Evolutionary conservation across 306 rosid genomes (phyloP).

Genomic region (Sphenostylis stenocarpa): DNA sequence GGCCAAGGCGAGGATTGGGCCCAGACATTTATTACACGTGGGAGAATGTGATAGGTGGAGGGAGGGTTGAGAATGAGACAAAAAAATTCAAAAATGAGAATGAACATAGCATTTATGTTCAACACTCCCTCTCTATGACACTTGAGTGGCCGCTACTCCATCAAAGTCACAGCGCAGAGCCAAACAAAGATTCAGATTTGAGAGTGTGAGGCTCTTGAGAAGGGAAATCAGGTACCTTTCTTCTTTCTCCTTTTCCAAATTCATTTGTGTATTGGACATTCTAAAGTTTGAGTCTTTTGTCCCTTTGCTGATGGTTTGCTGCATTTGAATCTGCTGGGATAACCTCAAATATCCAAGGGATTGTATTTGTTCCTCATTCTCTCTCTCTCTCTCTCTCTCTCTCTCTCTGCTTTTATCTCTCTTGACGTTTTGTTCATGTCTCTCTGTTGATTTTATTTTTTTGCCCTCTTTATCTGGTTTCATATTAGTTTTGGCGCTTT

Average conservation of each 20-base stretch:
- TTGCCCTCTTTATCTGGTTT: neutral
- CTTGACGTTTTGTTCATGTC: neutral
- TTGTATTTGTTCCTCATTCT: neutral
- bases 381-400: neutral
- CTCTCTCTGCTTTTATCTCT: neutral
- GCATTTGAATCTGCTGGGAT: neutral
- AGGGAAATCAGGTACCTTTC: constrained; percentile 15
- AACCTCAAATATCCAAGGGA: neutral
- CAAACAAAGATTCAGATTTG: neutral
- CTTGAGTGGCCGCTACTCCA: constrained; percentile 22
- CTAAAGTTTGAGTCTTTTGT: constrained; percentile 13
- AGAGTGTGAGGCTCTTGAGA: neutral
- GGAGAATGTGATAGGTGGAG: neutral
- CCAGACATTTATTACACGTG: constrained; percentile 18
- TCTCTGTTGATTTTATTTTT: neutral
- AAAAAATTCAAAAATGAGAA: constrained; percentile 26
- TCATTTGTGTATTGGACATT: neutral
- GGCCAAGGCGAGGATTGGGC: neutral
- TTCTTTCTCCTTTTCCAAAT: neutral
- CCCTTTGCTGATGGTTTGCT: neutral
- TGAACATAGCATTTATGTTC: constrained; percentile 1
- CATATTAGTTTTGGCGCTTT: neutral
- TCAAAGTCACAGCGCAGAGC: neutral
- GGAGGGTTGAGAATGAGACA: neutral
- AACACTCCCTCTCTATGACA: neutral